phyloP scores from a whole-genome alignment of 2,329 filamentous ascomycete genomes.

The Phaeomoniella chlamydospora region DNA sequence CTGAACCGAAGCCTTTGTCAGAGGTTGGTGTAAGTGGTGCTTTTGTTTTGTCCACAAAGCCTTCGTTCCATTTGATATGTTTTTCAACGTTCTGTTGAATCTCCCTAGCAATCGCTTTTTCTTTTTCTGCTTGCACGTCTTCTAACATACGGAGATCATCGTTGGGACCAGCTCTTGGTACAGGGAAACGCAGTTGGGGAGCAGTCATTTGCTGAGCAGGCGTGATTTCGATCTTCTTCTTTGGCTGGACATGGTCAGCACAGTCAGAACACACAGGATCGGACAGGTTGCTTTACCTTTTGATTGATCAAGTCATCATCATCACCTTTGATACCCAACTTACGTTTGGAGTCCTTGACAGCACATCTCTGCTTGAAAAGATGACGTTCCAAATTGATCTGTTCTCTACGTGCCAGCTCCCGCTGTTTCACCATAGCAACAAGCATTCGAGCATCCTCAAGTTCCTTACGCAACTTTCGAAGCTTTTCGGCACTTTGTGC shows the following conservation, averaged over 20 bases:
- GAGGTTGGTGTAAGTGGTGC: slow-evolving; percentile 68
- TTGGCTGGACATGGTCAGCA: slow-evolving; percentile 43
- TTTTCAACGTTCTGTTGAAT: slow-evolving; percentile 79
- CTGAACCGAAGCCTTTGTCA: slow-evolving; percentile 41
- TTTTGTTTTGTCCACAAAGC: slow-evolving; percentile 76
- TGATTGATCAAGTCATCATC: slow-evolving; percentile 93
- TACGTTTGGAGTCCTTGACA: slow-evolving; percentile 78
- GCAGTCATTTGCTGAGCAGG: slow-evolving; percentile 46
- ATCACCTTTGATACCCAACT: slow-evolving; percentile 76
- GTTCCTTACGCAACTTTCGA: slow-evolving; percentile 75
- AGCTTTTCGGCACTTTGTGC: slow-evolving; percentile 90
- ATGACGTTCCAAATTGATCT: slow-evolving; percentile 57
- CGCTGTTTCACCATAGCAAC: slow-evolving; percentile 65
- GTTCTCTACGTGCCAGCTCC: slow-evolving; percentile 64
- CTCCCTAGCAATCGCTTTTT: slow-evolving; percentile 64
- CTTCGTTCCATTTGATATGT: slow-evolving; percentile 82
- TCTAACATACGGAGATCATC: slow-evolving; percentile 64
- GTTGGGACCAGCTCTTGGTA: slow-evolving; percentile 53
- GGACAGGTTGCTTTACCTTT: slow-evolving; percentile 46
- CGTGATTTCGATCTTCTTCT: slow-evolving; percentile 50
- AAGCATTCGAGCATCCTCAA: slow-evolving; percentile 76
- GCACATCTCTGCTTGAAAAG: slow-evolving; percentile 72
- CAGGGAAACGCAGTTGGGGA: slow-evolving; percentile 54
- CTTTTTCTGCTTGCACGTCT: slow-evolving; percentile 66
- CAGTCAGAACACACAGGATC: slow-evolving; percentile 21